Conservation (phyloP, 2,329 filamentous ascomycete genomes). For the Claviceps sorghi region DNA sequence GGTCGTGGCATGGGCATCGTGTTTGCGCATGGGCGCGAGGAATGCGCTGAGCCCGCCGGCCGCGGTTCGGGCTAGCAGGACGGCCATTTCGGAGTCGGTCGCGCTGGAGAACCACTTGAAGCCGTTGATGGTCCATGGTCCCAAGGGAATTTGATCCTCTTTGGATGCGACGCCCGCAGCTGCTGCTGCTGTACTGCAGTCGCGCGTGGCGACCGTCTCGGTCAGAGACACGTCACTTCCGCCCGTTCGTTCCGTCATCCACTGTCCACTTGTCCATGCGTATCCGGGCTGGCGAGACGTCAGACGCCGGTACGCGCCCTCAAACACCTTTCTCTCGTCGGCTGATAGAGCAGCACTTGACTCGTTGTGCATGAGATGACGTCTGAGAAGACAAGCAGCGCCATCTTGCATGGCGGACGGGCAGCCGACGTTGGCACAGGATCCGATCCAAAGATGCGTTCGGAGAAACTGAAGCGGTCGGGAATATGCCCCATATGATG, state of each 20-base stretch:
- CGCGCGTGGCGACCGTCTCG: constrained; percentile 41
- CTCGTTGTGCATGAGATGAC: constrained; percentile 22
- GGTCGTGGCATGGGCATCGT: constrained; percentile 19
- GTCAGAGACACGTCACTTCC: constrained; percentile 56
- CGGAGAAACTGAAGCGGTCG: constrained; percentile 45
- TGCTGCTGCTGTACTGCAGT: constrained; percentile 7
- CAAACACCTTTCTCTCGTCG: constrained; percentile 28
- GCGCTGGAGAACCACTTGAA: constrained; percentile 44
- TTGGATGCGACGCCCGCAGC: constrained; percentile 8
- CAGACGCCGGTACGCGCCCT: constrained; percentile 37
- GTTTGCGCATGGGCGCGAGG: constrained; percentile 45
- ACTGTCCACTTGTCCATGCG: constrained; percentile 60
- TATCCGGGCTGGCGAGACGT: constrained; percentile 31
- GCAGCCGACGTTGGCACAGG: constrained; percentile 46
- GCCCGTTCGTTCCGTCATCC: constrained; percentile 61
- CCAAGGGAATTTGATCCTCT: constrained; percentile 23
- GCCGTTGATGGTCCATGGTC: constrained; percentile 45
- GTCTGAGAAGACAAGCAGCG: constrained; percentile 35
- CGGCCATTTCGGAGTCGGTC: constrained; percentile 30
- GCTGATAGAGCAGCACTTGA: constrained; percentile 14
- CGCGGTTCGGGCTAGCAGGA: constrained; percentile 46
- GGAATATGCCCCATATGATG: constrained; percentile 32
- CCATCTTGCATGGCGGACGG: constrained; percentile 55
- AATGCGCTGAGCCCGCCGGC: constrained; percentile 43
- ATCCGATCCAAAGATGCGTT: constrained; percentile 43